phyloP scores from a whole-genome alignment of 768 basidiomycete species.

The Multifurca ochricompacta region DNA sequence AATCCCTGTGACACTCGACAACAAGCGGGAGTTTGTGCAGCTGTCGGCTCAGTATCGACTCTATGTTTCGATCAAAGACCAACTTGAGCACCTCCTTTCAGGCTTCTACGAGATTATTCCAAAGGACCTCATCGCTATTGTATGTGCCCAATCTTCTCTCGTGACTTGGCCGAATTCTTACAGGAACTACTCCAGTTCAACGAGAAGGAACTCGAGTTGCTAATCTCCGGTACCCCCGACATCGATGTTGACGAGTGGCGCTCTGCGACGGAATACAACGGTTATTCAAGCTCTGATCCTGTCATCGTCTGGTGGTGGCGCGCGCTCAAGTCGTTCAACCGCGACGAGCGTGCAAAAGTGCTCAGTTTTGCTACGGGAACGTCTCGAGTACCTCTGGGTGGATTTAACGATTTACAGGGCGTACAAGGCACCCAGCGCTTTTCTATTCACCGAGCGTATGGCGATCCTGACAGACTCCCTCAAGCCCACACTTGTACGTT shows the following conservation, averaged over 20 bases:
- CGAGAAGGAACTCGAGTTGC: conserved; percentile 86
- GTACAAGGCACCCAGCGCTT: conserved; percentile 92
- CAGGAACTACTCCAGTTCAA: conserved; percentile 55
- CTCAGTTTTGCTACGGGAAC: conserved; percentile 94
- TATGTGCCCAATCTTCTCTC: conserved; percentile 33
- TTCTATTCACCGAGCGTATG: conserved; percentile 92
- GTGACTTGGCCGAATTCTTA: conserved; percentile 22
- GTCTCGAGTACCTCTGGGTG: conserved; percentile 87
- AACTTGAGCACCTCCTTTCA: conserved; percentile 80
- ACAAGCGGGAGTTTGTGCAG: conserved; percentile 94
- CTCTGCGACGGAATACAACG: conserved; percentile 84
- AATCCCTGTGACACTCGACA: conserved; percentile 90
- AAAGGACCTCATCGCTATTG: conserved; percentile 89
- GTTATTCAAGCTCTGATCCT: conserved; percentile 82
- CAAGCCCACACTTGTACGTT: conserved; percentile 84
- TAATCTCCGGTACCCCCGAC: conserved; percentile 96
- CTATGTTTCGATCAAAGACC: conserved; percentile 90
- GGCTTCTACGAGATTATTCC: conserved; percentile 99
- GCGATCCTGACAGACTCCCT: conserved; percentile 74
- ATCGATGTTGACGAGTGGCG: conserved; percentile 99
- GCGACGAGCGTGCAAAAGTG: conserved; percentile 94
- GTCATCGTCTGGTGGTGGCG: conserved; percentile 99
- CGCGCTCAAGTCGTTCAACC: conserved; percentile 93
- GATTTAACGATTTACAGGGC: conserved; percentile 92
- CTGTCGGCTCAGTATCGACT: conserved; percentile 91